Percentiles rank a stretch among this genome's conserved stretches.
Evolutionary conservation across 805 yeast species (phyloP).

Genomic region (Barnettozyma wickerhamii): DNA sequence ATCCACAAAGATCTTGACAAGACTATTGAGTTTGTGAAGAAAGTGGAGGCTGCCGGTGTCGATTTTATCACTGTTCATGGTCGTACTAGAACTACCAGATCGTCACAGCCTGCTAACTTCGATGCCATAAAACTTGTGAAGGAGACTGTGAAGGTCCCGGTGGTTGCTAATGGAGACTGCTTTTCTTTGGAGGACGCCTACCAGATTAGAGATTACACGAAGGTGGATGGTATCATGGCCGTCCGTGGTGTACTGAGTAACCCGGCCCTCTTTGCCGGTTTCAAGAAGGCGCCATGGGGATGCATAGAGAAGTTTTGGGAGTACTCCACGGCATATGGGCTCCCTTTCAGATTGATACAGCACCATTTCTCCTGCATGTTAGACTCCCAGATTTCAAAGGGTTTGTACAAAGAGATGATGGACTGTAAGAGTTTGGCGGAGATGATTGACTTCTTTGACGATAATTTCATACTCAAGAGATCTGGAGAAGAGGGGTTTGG

Average conservation of each 20-base stretch:
- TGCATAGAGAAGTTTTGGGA: slow-evolving; percentile 84
- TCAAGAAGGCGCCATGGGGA: slow-evolving; percentile 77
- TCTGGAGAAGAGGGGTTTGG: slow-evolving; percentile 71
- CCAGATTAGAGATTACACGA: slow-evolving; percentile 58
- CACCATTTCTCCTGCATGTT: slow-evolving; percentile 91
- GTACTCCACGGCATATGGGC: slow-evolving; percentile 70
- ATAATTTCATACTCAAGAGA: slow-evolving; percentile 59
- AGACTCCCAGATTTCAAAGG: slow-evolving; percentile 45
- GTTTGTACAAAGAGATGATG: slow-evolving; percentile 59
- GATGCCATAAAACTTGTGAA: slow-evolving; percentile 70
- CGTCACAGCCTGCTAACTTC: slow-evolving; percentile 76
- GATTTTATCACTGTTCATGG: slow-evolving; percentile 96
- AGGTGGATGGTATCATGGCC: slow-evolving; percentile 92
- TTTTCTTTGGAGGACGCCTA: slow-evolving; percentile 61
- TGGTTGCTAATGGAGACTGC: slow-evolving; percentile 98
- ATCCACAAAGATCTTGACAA: slow-evolving; percentile 73
- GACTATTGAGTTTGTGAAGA: slow-evolving; percentile 67
- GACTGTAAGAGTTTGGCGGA: slow-evolving; percentile 52
- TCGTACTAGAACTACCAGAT: slow-evolving; percentile 77
- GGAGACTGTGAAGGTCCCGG: slow-evolving; percentile 57
- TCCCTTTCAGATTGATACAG: slow-evolving; percentile 79
- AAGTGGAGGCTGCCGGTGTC: slow-evolving; percentile 82
- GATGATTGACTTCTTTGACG: slow-evolving; percentile 80
- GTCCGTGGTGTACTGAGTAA: slow-evolving; percentile 83
- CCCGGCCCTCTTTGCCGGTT: slow-evolving; percentile 85